A percentile compares a stretch with the other conserved stretches of the same genome.
Conservation (phyloP, 345 rosid genomes). For the Populus simonii region DNA sequence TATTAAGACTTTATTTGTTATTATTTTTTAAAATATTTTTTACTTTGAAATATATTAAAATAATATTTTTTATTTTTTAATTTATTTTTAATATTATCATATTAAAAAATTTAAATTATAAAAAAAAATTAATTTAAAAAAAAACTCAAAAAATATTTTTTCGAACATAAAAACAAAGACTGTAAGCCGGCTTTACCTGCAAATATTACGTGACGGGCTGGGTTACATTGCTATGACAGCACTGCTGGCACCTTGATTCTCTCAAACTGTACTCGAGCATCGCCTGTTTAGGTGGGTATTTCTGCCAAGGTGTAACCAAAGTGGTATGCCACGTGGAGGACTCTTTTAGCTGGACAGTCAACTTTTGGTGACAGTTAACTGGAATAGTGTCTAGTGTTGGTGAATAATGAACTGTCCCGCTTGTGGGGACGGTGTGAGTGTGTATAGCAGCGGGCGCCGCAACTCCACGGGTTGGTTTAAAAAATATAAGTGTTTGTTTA, state of each 20-base stretch:
- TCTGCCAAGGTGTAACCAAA: not conserved
- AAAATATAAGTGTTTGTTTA: no score
- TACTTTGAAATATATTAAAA: no score
- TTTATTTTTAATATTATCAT: no score
- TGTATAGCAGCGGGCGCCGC: not conserved
- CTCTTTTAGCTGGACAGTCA: not conserved
- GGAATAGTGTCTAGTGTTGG: not conserved
- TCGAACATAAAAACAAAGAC: no score
- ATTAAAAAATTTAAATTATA: no score
- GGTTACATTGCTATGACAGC: not conserved
- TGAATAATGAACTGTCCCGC: not conserved
- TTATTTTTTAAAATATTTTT: no score
- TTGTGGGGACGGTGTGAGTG: not conserved
- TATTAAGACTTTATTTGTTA: no score
- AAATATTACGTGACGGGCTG: not conserved
- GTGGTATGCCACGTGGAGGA: not conserved
- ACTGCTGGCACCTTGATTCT: not conserved
- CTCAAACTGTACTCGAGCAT: not conserved
- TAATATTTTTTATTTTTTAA: no score
- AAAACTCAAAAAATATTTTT: no score
- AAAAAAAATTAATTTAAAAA: no score
- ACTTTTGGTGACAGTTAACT: not conserved
- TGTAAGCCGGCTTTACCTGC: not conserved
- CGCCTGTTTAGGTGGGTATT: not conserved
- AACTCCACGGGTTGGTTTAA: no score